phyloP scores from a whole-genome alignment of 2,329 filamentous ascomycete species.

The Periconia digitata region DNA sequence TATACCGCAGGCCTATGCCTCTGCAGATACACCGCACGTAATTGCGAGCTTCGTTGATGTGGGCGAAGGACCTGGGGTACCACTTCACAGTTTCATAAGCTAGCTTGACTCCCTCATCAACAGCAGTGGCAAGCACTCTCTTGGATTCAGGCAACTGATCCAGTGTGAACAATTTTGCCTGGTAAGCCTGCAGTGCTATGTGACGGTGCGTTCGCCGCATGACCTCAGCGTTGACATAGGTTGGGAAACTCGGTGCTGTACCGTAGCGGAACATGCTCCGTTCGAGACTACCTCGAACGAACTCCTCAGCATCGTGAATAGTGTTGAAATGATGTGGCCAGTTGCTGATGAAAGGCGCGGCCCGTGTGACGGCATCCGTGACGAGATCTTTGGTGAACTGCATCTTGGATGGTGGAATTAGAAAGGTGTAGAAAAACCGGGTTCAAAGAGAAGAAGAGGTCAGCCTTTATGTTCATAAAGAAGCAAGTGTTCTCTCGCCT shows the following conservation, averaged over 20 bases:
- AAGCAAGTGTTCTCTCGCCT: too few species aligned
- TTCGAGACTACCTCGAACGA: background rate
- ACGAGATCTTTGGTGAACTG: too few species aligned
- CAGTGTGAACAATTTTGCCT: background rate
- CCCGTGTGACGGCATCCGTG: background rate
- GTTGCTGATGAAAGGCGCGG: background rate
- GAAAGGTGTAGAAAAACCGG: too few species aligned
- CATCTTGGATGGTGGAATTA: too few species aligned
- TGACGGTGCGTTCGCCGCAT: background rate
- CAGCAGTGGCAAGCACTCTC: background rate
- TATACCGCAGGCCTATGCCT: background rate
- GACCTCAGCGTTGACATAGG: background rate
- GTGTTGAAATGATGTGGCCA: slow-evolving; percentile 1
- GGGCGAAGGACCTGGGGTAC: background rate
- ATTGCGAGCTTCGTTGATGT: background rate
- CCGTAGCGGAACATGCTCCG: slow-evolving; percentile 1
- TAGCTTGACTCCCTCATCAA: background rate
- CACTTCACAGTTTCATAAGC: background rate
- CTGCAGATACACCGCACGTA: background rate
- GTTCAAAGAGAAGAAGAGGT: too few species aligned
- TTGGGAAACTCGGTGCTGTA: background rate
- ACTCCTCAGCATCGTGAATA: slow-evolving; percentile 1
- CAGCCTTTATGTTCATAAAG: too few species aligned
- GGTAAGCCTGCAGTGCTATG: background rate
- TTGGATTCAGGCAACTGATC: background rate